Evolutionary conservation across 208 protist species (phyloP), one percentile per base, ranked within the genome.

Genomic region (Wallacemonas collosoma): DNA sequence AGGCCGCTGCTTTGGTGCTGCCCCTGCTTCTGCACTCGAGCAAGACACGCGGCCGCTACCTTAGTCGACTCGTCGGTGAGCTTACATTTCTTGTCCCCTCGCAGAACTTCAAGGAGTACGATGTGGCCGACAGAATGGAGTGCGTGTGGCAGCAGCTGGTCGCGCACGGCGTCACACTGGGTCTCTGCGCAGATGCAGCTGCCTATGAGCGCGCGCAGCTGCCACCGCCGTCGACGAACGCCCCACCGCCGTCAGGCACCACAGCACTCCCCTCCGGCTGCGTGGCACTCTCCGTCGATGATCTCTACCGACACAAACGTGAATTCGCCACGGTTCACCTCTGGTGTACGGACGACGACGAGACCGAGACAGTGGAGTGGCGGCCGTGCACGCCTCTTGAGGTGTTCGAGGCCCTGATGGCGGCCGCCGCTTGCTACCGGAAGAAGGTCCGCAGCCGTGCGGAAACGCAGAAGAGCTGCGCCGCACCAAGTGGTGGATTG

Each of bases 321-420:
- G 56, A 62, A 6, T 38, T 62, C 12, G 5, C 35, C 8, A 62
- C 3, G 17, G 56, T 40, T 3, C 70, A 80, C 26, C 35, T 26
- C 11, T 14, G 36, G 4, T 54, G 62, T 11, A 11, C 2, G 1
- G 47, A 58, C 17, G 55, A 56, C 12, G 38, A 40, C 45, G 44
- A 12, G 15, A 71, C 26, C 7, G 55, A 56, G n/a, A 8, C 43
- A 17, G 9, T 26, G 3, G 66, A 47, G 68, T 41, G 54, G 44
- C 43, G 72, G 67, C 48, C 76, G 56, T 35, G 17, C 56, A 40
- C 15, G 7, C 56, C 56, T 38, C 17, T 62, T n/a, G 72, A 76
- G 26, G 73, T 71, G 55, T 77, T 66, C 44, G 40, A 4, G 9
- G 73, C 70, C 41, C 62, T 81, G 2, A 58, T 72, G 17, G 68